Evolutionary conservation across 2,329 filamentous ascomycete genomes (phyloP).

Genomic region (Trichoderma polysporum): DNA sequence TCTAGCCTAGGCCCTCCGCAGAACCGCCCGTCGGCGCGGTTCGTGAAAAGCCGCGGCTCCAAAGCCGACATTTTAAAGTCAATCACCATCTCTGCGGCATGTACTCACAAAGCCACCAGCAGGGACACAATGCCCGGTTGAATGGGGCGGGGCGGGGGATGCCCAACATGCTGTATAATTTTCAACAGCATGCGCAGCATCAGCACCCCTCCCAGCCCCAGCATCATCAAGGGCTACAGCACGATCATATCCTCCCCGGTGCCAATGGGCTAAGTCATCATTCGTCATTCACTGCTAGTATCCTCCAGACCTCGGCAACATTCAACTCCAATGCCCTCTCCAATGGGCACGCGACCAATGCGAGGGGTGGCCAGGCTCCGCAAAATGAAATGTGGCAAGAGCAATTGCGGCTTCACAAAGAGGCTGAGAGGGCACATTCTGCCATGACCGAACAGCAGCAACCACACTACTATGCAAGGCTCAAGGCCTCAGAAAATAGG

Average conservation of each 20-base stretch:
- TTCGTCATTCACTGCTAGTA: slow-evolving; percentile 35
- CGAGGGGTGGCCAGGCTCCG: slow-evolving; percentile 51
- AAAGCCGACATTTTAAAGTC: slow-evolving; percentile 24
- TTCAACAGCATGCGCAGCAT: slow-evolving; percentile 59
- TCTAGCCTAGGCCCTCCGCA: slow-evolving; percentile 27
- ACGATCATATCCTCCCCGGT: slow-evolving; percentile 56
- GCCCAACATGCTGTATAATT: slow-evolving; percentile 67
- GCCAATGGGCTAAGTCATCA: slow-evolving; percentile 54
- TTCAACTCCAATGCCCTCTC: slow-evolving; percentile 56
- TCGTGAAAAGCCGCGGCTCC: slow-evolving; percentile 20
- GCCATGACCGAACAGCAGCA: slow-evolving; percentile 68
- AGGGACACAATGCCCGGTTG: slow-evolving; percentile 72
- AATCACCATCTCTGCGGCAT: slow-evolving; percentile 49
- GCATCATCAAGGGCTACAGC: slow-evolving; percentile 60
- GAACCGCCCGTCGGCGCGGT: slow-evolving; percentile 33
- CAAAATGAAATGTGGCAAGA: slow-evolving; percentile 78
- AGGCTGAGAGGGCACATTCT: slow-evolving; percentile 69
- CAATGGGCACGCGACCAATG: slow-evolving; percentile 54
- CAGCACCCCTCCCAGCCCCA: slow-evolving; percentile 66
- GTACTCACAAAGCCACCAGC: slow-evolving; percentile 72
- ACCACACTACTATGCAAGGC: slow-evolving; percentile 69
- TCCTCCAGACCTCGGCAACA: slow-evolving; percentile 63
- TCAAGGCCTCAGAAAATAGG: slow-evolving; percentile 69
- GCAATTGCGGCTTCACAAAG: slow-evolving; percentile 78
- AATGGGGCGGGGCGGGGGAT: slow-evolving; percentile 60